Evolutionary conservation across 2,329 filamentous ascomycete species (phyloP), one percentile per base, ranked within the genome.

Genomic region (Emericellopsis cladophorae): DNA sequence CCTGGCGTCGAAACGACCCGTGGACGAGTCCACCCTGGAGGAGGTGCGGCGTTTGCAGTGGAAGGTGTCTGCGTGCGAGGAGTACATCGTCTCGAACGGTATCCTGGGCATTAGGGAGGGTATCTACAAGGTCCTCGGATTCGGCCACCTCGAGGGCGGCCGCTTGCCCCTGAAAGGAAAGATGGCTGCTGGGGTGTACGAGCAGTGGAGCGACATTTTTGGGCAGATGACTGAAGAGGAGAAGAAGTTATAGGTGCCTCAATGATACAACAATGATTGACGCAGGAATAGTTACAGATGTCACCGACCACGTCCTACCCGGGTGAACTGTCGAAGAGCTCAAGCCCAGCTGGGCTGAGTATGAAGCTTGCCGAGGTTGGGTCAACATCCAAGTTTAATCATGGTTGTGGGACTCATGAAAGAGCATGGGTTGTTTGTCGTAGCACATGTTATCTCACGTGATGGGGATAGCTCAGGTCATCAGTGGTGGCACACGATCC

Each of bases 101-200:
- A 72, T 76, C 6, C 63, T 81, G 3, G 79, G 78, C 2, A 79
- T 82, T 53, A 79, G 79, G 51, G 77, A 82, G 57, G 75, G 68
- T 1, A 64, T 77, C 7, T 69, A 65, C 44, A 61, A 72, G 33
- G 64, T 78, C 7, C 66, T 74, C 37, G 70, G 73, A 0, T 64
- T 79, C 40, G 77, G 77, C 1, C 71, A 71, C 23, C 57, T 67
- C 42, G 74, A 74, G 47, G 76, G 74, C 2, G 76, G 73, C 4
- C 62, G 78, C 39, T 54, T 79, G 46, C 79, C 77, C 4, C 59
- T 81, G 26, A 64, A 61, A 40, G 75, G 75, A 1, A 70, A 68
- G 6, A 61, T 81, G 48, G 61, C 72, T 1, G 71, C 71, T 0
- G 62, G 60, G 41, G 48, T 21, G 24, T 41, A 48, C 45, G 45